These are phyloP conservation scores for Taiwanofungus camphoratus DNA, from an alignment of 1,284 basidiomycete genomes.

Conservation along the genomic window DNA sequence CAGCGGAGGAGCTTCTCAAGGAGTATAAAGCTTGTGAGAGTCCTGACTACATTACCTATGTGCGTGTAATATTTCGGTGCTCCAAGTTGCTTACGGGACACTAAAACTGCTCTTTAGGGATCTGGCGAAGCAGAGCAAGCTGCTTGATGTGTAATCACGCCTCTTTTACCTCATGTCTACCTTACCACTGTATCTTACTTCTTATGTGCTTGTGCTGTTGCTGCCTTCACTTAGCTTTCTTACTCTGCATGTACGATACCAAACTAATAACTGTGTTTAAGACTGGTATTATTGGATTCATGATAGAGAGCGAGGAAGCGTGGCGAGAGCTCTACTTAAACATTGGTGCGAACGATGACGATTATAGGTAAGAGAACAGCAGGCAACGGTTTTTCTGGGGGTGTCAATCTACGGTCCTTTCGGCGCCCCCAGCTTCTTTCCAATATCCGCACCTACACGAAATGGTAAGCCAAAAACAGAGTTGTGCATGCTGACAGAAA, in stretches of 20 bases:
- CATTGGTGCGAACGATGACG: too few relatives aligned
- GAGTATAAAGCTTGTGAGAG: conserved; percentile 94
- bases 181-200: not conserved
- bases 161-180: not conserved
- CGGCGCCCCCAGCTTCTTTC: conserved; percentile 73
- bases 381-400: conserved; percentile 15
- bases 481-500: conserved; percentile 9
- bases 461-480: not conserved
- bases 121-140: conserved; percentile 5
- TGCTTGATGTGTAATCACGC: not conserved
- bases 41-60: conserved; percentile 84
- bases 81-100: not conserved
- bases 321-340: too few relatives aligned
- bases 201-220: not conserved
- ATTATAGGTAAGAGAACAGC: too few relatives aligned
- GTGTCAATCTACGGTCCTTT: conserved; percentile 57
- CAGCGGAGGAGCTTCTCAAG: conserved; percentile 80
- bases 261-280: too few relatives aligned
- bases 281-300: too few relatives aligned
- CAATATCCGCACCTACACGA: conserved; percentile 63
- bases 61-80: conserved; percentile 28
- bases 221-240: not conserved
- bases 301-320: too few relatives aligned
- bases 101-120: not conserved
- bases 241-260: too few relatives aligned